These are phyloP conservation scores for Fistulinella prunicolor DNA, from an alignment of 768 basidiomycete species.

Conservation along the genomic window DNA sequence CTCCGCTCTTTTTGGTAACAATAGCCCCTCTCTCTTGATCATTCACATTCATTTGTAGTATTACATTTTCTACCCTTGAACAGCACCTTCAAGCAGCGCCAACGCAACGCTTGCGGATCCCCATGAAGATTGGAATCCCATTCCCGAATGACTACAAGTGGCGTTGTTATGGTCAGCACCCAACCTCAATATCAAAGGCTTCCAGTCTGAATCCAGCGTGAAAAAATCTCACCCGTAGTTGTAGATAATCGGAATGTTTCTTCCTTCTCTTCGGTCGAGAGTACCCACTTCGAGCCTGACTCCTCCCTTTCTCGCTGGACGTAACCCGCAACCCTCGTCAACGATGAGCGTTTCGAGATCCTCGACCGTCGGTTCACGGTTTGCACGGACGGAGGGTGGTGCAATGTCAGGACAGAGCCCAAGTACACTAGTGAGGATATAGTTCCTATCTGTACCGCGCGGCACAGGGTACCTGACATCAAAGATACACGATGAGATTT, in stretches of 20 bases:
- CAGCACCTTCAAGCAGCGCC: constrained; percentile 42
- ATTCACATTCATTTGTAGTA: not conserved
- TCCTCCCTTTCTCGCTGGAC: constrained; percentile 68
- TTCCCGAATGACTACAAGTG: constrained; percentile 54
- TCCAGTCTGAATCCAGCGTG: too few species aligned
- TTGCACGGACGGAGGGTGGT: constrained; percentile 48
- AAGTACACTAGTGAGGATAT: constrained; percentile 54
- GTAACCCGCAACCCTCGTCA: constrained; percentile 58
- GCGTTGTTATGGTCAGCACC: constrained; percentile 1
- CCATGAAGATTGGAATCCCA: constrained; percentile 65
- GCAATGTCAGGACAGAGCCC: constrained; percentile 55
- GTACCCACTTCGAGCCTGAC: constrained; percentile 54
- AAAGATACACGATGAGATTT: not conserved
- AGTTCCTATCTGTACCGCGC: constrained; percentile 57
- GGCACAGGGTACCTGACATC: constrained; percentile 56
- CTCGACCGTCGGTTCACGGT: constrained; percentile 45
- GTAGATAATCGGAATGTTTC: constrained; percentile 49
- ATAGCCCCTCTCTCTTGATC: not conserved
- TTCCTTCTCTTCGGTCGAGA: constrained; percentile 29
- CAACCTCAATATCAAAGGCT: too few species aligned
- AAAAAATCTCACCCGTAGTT: constrained; percentile 59
- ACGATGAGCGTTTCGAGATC: constrained; percentile 48
- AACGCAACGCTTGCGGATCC: constrained; percentile 54
- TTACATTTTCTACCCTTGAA: constrained; percentile 17
- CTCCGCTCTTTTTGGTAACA: not conserved